Percentiles rank a stretch among this genome's conserved stretches.
These are phyloP conservation scores for Malus sylvestris DNA, from an alignment of 306 rosid genomes.

Conservation along the genomic window DNA sequence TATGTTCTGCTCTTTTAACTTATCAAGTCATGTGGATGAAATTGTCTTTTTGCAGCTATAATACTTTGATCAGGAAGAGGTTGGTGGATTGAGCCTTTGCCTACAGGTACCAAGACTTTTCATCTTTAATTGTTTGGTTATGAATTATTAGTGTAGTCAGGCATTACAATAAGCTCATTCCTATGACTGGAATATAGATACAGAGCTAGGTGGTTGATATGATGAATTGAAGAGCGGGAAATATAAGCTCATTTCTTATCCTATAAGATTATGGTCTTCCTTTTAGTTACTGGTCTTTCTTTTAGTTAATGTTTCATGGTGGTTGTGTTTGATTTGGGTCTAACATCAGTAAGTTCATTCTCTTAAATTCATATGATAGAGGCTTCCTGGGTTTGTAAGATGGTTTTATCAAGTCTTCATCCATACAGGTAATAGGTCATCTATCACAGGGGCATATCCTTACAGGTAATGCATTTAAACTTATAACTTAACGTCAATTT, in stretches of 20 bases:
- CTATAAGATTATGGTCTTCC: neutral
- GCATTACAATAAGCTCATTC: neutral
- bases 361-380: no score
- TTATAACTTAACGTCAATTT: no score
- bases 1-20: neutral
- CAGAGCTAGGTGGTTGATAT: neutral
- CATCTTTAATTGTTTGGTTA: neutral
- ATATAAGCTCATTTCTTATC: neutral
- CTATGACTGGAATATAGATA: neutral
- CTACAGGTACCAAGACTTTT: constrained; percentile 61
- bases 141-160: neutral
- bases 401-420: no score
- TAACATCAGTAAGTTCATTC: no score
- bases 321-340: no score
- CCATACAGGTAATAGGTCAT: no score
- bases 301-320: no score
- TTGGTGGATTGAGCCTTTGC: constrained; percentile 79
- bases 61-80: constrained; percentile 82
- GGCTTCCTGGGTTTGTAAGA: no score
- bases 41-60: constrained; percentile 52
- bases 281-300: neutral
- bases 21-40: neutral
- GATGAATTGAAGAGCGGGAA: neutral
- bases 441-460: no score
- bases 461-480: no score